Base-by-base conservation (phyloP, 441 rosid genomes). In the Daphne laureola region DNA sequence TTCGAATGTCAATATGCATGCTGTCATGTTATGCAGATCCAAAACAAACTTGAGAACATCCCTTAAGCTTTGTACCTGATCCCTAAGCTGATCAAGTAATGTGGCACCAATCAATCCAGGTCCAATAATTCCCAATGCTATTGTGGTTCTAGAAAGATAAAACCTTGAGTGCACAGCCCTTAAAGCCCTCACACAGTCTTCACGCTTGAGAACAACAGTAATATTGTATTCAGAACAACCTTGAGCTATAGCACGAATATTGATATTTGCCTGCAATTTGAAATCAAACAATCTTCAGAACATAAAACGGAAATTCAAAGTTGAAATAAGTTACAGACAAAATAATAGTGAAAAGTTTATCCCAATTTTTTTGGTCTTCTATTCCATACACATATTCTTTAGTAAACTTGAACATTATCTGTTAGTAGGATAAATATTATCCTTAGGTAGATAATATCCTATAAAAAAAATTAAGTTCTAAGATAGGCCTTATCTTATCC, bases 91-190 rank as follows among this genome's bases (percentile, higher is more conserved):
- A 65, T 87, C 96, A 45, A 90, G 95, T 62, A 90, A 79, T 16
- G 98, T 78, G 48, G 71, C 82, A 67, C 96, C 95, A 58, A 87
- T 85, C 78, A 90, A 71, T 53, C 98, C 98, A 69, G 98, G 96
- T 55, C 92, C 96, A 64, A 90, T 58, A 59, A 87, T 85, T 46
- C 98, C 98, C 88, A 87, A 67, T 46, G 95, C 92, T 67, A 90
- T 68, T n/a, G 96, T 83, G 47, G 96, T 90, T 67, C 89, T 76
- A 53, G 98, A 87, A 67, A 78, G 86, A 74, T 73, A 90, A 71
- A 90, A 87, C 74, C 95, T 83, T 14, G 98, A 90, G 70, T 90
- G 98, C 46, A 82, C 98, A 68, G 96, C 91, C 77, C 83, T 81
- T 61, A 90, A 68, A 58, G 98, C 96, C 82, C 78, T 85, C 55